Evolutionary conservation across 2,329 filamentous ascomycete species (phyloP).

Genomic region (Gaeumannomyces tritici): DNA sequence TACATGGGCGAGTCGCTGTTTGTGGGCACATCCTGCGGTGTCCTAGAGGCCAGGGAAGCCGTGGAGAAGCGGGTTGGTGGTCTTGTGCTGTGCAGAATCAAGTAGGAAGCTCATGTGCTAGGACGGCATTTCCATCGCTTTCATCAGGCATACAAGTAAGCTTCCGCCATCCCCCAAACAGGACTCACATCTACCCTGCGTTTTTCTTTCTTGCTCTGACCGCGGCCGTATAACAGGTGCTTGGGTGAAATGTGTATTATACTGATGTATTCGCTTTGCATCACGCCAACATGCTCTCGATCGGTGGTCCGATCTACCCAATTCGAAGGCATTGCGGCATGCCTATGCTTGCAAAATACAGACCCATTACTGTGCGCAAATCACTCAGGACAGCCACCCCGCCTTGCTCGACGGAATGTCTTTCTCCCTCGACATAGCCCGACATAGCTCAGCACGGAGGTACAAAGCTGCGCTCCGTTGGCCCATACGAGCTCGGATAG

Average conservation of each 20-base stretch:
- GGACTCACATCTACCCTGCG: background rate
- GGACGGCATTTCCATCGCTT: background rate
- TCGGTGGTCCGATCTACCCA: background rate
- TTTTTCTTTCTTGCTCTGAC: background rate
- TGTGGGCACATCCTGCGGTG: constrained; percentile 64
- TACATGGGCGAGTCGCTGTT: constrained; percentile 77
- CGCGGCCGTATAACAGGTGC: background rate
- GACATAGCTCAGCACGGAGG: too few species aligned
- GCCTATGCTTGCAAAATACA: background rate
- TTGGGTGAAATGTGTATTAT: background rate
- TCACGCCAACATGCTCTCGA: background rate
- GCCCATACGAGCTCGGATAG: too few species aligned
- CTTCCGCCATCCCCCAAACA: background rate
- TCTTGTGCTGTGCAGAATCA: constrained; percentile 63
- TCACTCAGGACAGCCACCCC: background rate
- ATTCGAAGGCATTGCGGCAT: background rate
- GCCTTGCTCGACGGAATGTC: background rate
- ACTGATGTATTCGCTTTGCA: background rate
- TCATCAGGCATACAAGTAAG: background rate
- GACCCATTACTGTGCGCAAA: background rate
- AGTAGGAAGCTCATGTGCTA: constrained; percentile 14
- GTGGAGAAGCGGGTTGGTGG: constrained; percentile 75
- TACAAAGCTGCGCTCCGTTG: too few species aligned
- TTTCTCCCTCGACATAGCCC: too few species aligned
- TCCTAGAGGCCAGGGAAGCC: constrained; percentile 76